Conservation (phyloP, 1,284 basidiomycete species). For the Schizopora paradoxa region DNA sequence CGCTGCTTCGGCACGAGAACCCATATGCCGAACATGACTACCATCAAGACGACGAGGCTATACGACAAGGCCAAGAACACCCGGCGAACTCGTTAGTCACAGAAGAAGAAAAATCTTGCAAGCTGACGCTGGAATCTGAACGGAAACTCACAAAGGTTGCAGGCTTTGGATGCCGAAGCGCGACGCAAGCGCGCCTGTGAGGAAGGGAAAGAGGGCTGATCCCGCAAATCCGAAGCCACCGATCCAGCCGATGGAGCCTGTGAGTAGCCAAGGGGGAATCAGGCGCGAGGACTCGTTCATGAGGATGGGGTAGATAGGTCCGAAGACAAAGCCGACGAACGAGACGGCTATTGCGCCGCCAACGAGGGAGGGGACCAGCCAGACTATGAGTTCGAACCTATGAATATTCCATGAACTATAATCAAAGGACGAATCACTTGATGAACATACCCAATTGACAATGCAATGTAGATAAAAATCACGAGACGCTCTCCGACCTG, state of each 20-base stretch:
- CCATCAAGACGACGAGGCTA: conserved; percentile 44
- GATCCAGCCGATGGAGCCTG: conserved; percentile 53
- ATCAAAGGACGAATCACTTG: background rate
- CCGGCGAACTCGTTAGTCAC: background rate
- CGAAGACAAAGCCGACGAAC: conserved; percentile 47
- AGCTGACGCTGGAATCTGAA: no score
- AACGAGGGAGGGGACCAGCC: conserved; percentile 52
- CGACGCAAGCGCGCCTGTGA: conserved; percentile 48
- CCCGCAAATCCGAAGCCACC: conserved; percentile 32
- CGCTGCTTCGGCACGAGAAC: conserved; percentile 36
- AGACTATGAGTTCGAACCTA: conserved; percentile 50
- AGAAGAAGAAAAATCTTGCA: background rate
- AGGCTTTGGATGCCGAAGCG: conserved; percentile 44
- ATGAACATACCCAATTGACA: conserved; percentile 32
- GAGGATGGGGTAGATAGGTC: conserved; percentile 51
- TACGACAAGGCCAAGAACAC: background rate
- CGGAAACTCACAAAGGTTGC: conserved; percentile 48
- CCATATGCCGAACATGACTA: conserved; percentile 39
- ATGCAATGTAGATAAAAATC: conserved; percentile 33
- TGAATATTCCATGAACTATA: background rate
- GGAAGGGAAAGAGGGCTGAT: conserved; percentile 48
- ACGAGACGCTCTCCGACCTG: conserved; percentile 40
- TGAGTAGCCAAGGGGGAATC: conserved; percentile 46
- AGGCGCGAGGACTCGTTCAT: conserved; percentile 45
- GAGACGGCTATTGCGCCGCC: conserved; percentile 48